phyloP scores from a whole-genome alignment of 1,284 basidiomycete species.

The Ganoderma sinense region DNA sequence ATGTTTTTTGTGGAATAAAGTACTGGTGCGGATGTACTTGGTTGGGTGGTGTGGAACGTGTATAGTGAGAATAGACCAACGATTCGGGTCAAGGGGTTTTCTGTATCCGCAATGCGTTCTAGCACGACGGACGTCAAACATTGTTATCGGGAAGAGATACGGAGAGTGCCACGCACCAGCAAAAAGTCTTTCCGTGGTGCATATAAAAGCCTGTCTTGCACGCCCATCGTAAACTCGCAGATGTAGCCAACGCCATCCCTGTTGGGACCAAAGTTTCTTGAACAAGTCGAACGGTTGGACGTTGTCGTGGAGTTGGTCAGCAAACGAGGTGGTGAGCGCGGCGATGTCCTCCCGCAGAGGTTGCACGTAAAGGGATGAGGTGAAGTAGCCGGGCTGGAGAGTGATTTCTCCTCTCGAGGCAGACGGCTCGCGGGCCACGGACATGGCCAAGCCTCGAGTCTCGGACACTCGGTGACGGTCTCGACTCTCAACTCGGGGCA shows the following conservation, averaged over 20 bases:
- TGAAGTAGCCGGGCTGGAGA: slow-evolving; percentile 78
- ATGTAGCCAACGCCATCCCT: slow-evolving; percentile 78
- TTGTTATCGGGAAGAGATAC: background rate
- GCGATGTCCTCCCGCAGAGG: slow-evolving; percentile 72
- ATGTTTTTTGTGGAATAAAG: slow-evolving; percentile 57
- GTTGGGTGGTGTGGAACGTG: slow-evolving; percentile 72
- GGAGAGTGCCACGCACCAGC: slow-evolving; percentile 53
- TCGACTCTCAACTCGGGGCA: too few relatives aligned
- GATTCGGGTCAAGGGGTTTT: slow-evolving; percentile 57
- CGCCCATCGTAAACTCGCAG: slow-evolving; percentile 73
- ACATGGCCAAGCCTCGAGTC: slow-evolving; percentile 43
- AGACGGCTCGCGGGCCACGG: slow-evolving; percentile 50
- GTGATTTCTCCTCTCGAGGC: slow-evolving; percentile 61
- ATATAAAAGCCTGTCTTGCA: slow-evolving; percentile 65
- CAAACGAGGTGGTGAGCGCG: slow-evolving; percentile 55
- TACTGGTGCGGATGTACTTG: slow-evolving; percentile 56
- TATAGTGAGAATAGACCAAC: slow-evolving; percentile 74
- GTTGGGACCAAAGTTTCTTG: slow-evolving; percentile 69
- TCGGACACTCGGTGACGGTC: too few relatives aligned
- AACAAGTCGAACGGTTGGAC: slow-evolving; percentile 68
- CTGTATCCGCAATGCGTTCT: slow-evolving; percentile 62
- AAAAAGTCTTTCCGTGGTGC: slow-evolving; percentile 66
- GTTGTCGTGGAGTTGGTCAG: slow-evolving; percentile 49
- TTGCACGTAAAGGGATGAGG: slow-evolving; percentile 73
- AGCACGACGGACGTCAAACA: background rate